These are phyloP conservation scores for Saturnispora diversa DNA, from an alignment of 805 yeast genomes.

Conservation along the genomic window DNA sequence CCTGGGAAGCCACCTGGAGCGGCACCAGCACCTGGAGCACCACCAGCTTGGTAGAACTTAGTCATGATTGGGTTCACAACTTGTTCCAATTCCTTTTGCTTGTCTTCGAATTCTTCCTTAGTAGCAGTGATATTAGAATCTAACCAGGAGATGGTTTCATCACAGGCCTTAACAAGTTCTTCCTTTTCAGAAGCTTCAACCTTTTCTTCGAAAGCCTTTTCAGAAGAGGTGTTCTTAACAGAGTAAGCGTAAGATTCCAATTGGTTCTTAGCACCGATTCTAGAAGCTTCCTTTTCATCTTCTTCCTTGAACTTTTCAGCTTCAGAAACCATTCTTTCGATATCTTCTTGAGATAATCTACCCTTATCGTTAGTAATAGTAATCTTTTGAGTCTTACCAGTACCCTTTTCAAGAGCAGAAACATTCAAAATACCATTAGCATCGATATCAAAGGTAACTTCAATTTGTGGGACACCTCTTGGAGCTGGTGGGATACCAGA, in stretches of 20 bases:
- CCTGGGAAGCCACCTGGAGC: conserved; percentile 43
- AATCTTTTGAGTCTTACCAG: conserved; percentile 44
- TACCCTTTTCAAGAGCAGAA: conserved; percentile 48
- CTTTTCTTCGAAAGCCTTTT: conserved; percentile 73
- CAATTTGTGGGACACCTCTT: conserved; percentile 74
- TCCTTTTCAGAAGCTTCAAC: conserved; percentile 42
- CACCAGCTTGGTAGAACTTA: conserved; percentile 94
- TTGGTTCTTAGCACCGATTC: conserved; percentile 91
- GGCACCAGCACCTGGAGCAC: conserved; percentile 61
- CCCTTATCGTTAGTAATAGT: conserved; percentile 41
- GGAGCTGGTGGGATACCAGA: conserved; percentile 68
- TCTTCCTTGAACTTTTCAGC: conserved; percentile 57
- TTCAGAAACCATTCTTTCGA: conserved; percentile 57
- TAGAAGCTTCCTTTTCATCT: conserved; percentile 64
- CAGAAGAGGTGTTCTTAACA: conserved; percentile 73
- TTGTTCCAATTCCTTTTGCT: conserved; percentile 92
- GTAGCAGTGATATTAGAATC: conserved; percentile 90
- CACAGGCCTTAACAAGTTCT: conserved; percentile 68
- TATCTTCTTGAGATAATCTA: conserved; percentile 54
- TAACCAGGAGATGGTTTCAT: conserved; percentile 84
- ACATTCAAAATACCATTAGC: conserved; percentile 68
- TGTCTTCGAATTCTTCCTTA: conserved; percentile 84
- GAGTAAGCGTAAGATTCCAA: conserved; percentile 94
- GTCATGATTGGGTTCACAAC: conserved; percentile 95
- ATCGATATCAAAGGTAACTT: conserved; percentile 70